A percentile compares a stretch with the other conserved stretches of the same genome.
phyloP scores from a whole-genome alignment of 345 rosid genomes.

The Microthlaspi erraticum region DNA sequence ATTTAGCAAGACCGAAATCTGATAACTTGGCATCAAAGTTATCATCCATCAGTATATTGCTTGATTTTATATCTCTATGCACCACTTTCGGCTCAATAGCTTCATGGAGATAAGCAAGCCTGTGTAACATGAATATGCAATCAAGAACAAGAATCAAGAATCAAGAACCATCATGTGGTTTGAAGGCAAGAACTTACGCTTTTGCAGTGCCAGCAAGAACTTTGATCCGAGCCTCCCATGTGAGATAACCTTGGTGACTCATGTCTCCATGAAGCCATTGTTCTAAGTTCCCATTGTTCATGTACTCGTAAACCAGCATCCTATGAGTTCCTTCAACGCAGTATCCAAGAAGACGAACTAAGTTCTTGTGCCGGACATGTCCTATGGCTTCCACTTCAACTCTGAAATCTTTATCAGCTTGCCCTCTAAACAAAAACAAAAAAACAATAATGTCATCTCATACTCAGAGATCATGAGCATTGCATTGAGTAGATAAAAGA shows the following conservation, averaged over 20 bases:
- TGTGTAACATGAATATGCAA: slow-evolving; percentile 40
- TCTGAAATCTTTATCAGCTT: slow-evolving; percentile 95
- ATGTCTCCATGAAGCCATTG: slow-evolving; percentile 96
- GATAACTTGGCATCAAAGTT: slow-evolving; percentile 89
- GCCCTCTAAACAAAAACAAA: slow-evolving; percentile 62
- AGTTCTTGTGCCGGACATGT: slow-evolving; percentile 92
- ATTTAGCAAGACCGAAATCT: slow-evolving; percentile 92
- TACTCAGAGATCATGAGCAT: slow-evolving; percentile 35
- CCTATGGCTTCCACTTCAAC: slow-evolving; percentile 99
- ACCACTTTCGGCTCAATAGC: slow-evolving; percentile 99
- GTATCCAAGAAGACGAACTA: slow-evolving; percentile 94
- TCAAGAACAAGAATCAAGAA: slow-evolving; percentile 3
- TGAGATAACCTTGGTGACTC: slow-evolving; percentile 72
- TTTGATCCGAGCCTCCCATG: slow-evolving; percentile 93
- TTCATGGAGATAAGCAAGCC: slow-evolving; percentile 91
- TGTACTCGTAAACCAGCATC: slow-evolving; percentile 86
- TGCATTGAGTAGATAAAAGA: slow-evolving; percentile 10
- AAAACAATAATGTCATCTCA: slow-evolving; percentile 8
- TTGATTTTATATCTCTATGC: slow-evolving; percentile 96
- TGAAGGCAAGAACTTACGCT: slow-evolving; percentile 61
- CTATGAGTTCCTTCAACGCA: slow-evolving; percentile 98
- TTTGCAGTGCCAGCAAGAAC: slow-evolving; percentile 92
- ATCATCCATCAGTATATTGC: slow-evolving; percentile 89
- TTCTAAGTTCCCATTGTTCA: slow-evolving; percentile 92
- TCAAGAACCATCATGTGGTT: slow-evolving; percentile 19